Evolutionary conservation across 2,329 filamentous ascomycete genomes (phyloP), one percentile per base, ranked within the genome.

Genomic region (Sordariomycetes sp.): DNA sequence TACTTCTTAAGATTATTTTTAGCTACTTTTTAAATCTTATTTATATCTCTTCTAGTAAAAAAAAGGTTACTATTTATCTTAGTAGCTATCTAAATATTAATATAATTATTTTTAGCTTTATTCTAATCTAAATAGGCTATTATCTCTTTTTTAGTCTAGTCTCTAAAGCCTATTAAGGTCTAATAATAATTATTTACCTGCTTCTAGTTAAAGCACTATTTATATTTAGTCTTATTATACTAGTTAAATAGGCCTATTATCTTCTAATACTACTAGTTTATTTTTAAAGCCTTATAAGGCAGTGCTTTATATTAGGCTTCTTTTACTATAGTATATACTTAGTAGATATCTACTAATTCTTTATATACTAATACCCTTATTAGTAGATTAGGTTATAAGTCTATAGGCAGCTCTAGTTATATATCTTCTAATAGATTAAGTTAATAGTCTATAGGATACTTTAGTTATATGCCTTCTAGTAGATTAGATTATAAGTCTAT

Each of bases 71-170:
- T 8, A 4, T 32, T 32, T 4, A 32, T 32, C 28, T 32, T 8
- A 4, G 28, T 32, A 8, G 28, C 28, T 32, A 32, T 8, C 28
- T 32, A 4, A 32, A 8, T 8, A 4, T 32, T 8, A 32, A 32
- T 8, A 4, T 8, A 8, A 8, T 32, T 8, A 8, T 32, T 32
- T 32, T 32, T 8, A 4, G 8, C 4, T 32, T 40, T 63, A 18
- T 60, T 58, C 62, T 61, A 65, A 55, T 65, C 64, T 25, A 64
- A 46, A 59, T 65, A 65, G 28, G 62, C 60, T 59, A 63, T 65
- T 59, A 65, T 64, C 54, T 66, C 62, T 53, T 65, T 61, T 60
- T 60, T 63, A 4, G 55, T 63, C 61, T 59, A 65, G 3, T 64
- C 53, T n/a, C 62, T 63, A 11, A 51, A 58, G 8, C 61, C 59